A percentile compares a stretch with the other conserved stretches of the same genome.
Evolutionary conservation across 2,329 filamentous ascomycete species (phyloP).

Genomic region (Penicillium sclerotigenum): DNA sequence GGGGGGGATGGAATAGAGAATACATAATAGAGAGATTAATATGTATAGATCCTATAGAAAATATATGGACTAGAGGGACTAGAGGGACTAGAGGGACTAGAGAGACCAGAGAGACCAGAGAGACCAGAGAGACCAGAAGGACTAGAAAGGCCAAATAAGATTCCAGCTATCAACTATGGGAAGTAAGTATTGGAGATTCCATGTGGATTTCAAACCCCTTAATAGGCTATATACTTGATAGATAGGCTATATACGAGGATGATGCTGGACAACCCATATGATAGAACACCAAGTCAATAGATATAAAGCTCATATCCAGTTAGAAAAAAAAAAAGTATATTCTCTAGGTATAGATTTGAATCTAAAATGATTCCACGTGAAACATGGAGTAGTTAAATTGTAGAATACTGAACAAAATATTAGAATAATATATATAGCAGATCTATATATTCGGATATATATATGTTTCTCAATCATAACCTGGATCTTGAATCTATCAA

Average conservation of each 20-base stretch:
- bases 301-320: neutral
- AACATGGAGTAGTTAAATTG: neutral
- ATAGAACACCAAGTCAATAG: neutral
- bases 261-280: neutral
- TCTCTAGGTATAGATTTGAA: neutral
- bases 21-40: neutral
- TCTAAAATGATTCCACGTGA: neutral
- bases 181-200: slow-evolving; percentile 1
- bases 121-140: no score
- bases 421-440: neutral
- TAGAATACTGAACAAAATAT: neutral
- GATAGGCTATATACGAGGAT: neutral
- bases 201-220: slow-evolving; percentile 4
- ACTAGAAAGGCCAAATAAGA: no score
- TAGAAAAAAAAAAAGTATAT: neutral
- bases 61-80: no score
- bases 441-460: neutral
- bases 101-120: no score
- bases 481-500: no score
- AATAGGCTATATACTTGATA: neutral
- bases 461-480: neutral
- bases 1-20: neutral
- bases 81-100: no score
- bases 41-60: neutral
- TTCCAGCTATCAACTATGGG: neutral